phyloP scores from a whole-genome alignment of 2,329 filamentous ascomycete species.

The Paracoccidioides brasiliensis region DNA sequence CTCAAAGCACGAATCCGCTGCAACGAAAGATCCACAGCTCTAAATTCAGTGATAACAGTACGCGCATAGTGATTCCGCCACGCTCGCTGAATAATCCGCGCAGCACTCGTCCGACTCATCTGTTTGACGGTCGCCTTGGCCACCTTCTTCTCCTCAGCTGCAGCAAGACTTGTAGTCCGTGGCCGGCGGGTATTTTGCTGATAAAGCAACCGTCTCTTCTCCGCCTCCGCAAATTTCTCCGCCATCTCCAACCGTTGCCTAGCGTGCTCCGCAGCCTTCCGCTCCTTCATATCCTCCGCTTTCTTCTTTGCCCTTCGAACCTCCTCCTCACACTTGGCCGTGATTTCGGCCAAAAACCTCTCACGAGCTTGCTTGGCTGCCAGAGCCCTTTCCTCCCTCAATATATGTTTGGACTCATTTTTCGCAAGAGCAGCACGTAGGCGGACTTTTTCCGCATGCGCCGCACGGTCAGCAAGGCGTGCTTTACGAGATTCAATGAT shows the following conservation, averaged over 20 bases:
- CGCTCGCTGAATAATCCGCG: constrained; percentile 43
- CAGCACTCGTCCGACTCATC: constrained; percentile 41
- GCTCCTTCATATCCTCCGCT: constrained; percentile 52
- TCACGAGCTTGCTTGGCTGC: constrained; percentile 52
- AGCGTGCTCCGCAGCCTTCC: constrained; percentile 48
- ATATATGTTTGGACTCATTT: constrained; percentile 42
- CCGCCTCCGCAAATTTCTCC: constrained; percentile 51
- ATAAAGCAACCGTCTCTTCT: constrained; percentile 41
- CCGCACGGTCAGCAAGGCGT: constrained; percentile 49
- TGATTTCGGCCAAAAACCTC: constrained; percentile 50
- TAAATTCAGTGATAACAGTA: constrained; percentile 39
- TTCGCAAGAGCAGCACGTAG: constrained; percentile 50
- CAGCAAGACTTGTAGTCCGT: constrained; percentile 39
- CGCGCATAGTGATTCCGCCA: constrained; percentile 42
- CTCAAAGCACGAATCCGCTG: constrained; percentile 38
- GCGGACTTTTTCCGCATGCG: constrained; percentile 53
- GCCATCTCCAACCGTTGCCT: constrained; percentile 49
- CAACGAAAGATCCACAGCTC: constrained; percentile 39
- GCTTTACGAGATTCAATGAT: constrained; percentile 54
- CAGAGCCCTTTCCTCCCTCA: constrained; percentile 49
- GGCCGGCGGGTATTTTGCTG: constrained; percentile 37
- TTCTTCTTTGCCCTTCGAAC: constrained; percentile 53
- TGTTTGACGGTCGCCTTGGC: constrained; percentile 21
- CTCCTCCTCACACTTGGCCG: constrained; percentile 53
- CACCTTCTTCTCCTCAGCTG: constrained; percentile 32